phyloP scores from a whole-genome alignment of 163 green algal species.

The Scenedesmus sp. region DNA sequence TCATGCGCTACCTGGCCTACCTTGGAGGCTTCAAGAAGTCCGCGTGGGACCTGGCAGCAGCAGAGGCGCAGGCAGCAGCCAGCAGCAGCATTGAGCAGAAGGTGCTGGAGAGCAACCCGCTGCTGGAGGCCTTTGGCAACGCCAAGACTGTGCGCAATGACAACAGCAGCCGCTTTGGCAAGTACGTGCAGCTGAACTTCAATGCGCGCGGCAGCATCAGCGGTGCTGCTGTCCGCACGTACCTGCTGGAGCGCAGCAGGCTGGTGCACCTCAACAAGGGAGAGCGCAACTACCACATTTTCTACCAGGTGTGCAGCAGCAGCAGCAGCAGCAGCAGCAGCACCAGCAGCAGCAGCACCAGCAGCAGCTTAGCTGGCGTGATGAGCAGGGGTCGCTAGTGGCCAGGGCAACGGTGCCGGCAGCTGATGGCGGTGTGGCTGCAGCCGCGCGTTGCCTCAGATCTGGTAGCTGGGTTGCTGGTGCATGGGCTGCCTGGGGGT shows the following conservation, averaged over 20 bases:
- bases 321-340: slow-evolving; percentile 10
- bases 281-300: slow-evolving; percentile 99
- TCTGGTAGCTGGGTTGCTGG: no score
- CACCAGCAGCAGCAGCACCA: background rate
- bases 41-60: slow-evolving; percentile 9
- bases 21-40: slow-evolving; percentile 76
- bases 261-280: slow-evolving; percentile 93
- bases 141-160: slow-evolving; percentile 99
- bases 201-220: slow-evolving; percentile 90
- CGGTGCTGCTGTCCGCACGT: slow-evolving; percentile 96
- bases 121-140: slow-evolving; percentile 99
- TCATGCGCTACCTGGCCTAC: slow-evolving; percentile 98
- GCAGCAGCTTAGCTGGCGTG: background rate
- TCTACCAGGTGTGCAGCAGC: slow-evolving; percentile 89
- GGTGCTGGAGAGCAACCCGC: slow-evolving; percentile 98
- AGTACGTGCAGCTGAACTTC: slow-evolving; percentile 99
- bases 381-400: background rate
- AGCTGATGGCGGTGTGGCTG: no score
- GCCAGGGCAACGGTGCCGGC: no score
- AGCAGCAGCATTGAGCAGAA: slow-evolving; percentile 65
- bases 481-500: background rate
- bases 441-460: no score
- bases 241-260: slow-evolving; percentile 97
- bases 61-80: slow-evolving; percentile 22
- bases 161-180: slow-evolving; percentile 98